phyloP scores from a whole-genome alignment of 1,139 yeast genomes.

The Barnettozyma hawaiiensis region DNA sequence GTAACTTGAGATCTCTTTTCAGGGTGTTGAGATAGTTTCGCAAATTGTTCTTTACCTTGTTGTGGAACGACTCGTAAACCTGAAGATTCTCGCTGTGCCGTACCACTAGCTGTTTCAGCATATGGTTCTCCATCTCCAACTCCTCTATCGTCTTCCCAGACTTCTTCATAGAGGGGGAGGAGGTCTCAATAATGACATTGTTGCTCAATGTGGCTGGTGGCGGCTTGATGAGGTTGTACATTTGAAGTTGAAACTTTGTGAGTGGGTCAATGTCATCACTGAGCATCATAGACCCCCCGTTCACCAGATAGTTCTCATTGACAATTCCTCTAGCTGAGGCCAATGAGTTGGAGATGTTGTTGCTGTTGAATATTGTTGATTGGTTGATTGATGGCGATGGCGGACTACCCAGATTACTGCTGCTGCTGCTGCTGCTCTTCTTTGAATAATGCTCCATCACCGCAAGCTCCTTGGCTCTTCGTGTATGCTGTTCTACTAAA shows the following conservation, averaged over 20 bases:
- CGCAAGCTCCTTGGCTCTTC: conserved; percentile 17
- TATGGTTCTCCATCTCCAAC: conserved; percentile 21
- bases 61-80: conserved; percentile 20
- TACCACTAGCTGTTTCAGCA: conserved; percentile 19
- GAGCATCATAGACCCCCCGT: conserved; percentile 5
- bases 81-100: conserved; percentile 21
- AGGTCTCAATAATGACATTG: conserved; percentile 3
- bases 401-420: neutral
- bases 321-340: conserved; percentile 14
- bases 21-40: conserved; percentile 19
- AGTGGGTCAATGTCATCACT: conserved; percentile 17
- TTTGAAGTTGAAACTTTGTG: conserved; percentile 19
- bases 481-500: conserved; percentile 15
- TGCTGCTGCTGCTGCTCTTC: no score
- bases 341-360: conserved; percentile 8
- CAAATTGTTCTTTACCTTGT: conserved; percentile 17
- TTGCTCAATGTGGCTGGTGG: conserved; percentile 15
- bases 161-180: conserved; percentile 7
- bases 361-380: conserved; percentile 3
- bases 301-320: conserved; percentile 3
- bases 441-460: conserved; percentile 5
- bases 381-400: conserved; percentile 2
- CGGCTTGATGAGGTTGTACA: conserved; percentile 18
- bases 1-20: conserved; percentile 27
- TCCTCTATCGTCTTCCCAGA: conserved; percentile 24